A percentile compares a stretch with the other conserved stretches of the same genome.
Evolutionary conservation across 2,329 filamentous ascomycete genomes (phyloP).

Genomic region (Mycosphaerella arachidis): DNA sequence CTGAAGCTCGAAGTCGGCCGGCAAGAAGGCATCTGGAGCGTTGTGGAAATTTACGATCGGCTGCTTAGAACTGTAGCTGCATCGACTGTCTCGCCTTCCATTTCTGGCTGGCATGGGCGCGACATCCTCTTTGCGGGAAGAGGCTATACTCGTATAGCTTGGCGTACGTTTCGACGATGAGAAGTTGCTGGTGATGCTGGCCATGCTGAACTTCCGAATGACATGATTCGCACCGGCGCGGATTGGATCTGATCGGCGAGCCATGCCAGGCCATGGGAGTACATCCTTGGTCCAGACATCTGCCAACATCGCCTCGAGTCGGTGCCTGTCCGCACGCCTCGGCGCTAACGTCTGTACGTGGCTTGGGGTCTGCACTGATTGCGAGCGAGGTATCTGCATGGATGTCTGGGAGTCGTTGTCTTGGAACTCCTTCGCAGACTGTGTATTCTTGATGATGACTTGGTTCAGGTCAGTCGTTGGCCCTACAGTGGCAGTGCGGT

Average conservation of each 20-base stretch:
- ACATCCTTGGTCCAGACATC: conserved; percentile 82
- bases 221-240: conserved; percentile 76
- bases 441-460: conserved; percentile 83
- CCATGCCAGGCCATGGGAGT: conserved; percentile 79
- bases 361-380: conserved; percentile 69
- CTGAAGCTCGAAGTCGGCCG: conserved; percentile 45
- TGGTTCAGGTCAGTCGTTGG: conserved; percentile 65
- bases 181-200: conserved; percentile 73
- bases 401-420: conserved; percentile 39
- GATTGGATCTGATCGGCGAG: conserved; percentile 63
- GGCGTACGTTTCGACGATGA: conserved; percentile 66
- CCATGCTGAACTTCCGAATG: conserved; percentile 82
- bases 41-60: conserved; percentile 45
- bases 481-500: conserved; percentile 70
- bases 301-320: conserved; percentile 67
- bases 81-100: conserved; percentile 3
- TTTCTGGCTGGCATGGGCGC: conserved; percentile 3
- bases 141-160: conserved; percentile 47
- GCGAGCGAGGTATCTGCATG: conserved; percentile 68
- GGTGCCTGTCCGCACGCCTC: conserved; percentile 67
- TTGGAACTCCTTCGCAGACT: conserved; percentile 55
- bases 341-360: conserved; percentile 68
- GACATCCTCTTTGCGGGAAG: conserved; percentile 28
- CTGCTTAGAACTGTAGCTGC: conserved; percentile 6
- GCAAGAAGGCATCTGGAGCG: conserved; percentile 45